phyloP scores from a whole-genome alignment of 257 asterid species.

The Salvia rosmarinus region DNA sequence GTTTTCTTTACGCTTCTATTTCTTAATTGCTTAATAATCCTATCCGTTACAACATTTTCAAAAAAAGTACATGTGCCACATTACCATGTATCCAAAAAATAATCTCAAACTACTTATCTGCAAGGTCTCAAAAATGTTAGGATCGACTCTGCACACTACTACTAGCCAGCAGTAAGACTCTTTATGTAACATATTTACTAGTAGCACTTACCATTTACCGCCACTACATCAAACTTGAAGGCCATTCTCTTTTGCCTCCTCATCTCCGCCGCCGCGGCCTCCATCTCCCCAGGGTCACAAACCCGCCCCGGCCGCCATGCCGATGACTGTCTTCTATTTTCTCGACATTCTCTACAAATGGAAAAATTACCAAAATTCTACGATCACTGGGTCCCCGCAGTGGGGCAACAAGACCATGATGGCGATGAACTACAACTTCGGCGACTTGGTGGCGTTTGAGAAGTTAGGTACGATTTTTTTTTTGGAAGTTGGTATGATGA shows the following conservation, averaged over 20 bases:
- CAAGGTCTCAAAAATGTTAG: too few relatives aligned
- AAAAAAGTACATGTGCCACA: too few relatives aligned
- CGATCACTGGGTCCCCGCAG: conserved; percentile 56
- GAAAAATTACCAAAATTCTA: conserved; percentile 56
- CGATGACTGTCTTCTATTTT: conserved; percentile 45
- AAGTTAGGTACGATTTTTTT: too few relatives aligned
- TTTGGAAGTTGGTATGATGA: too few relatives aligned
- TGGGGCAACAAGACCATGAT: conserved; percentile 68
- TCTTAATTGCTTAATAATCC: too few relatives aligned
- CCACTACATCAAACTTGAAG: background rate
- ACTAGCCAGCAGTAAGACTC: background rate
- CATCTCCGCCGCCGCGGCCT: conserved; percentile 15
- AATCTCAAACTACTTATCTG: too few relatives aligned
- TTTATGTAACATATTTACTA: too few relatives aligned
- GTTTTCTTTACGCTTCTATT: too few relatives aligned
- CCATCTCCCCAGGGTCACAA: conserved; percentile 3
- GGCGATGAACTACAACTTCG: conserved; percentile 48
- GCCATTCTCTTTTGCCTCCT: conserved; percentile 27
- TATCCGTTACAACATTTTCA: too few relatives aligned
- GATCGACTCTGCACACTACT: background rate
- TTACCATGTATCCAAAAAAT: too few relatives aligned
- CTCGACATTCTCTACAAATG: conserved; percentile 74
- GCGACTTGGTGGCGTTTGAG: conserved; percentile 67
- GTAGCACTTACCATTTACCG: conserved; percentile 5
- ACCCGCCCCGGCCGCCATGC: conserved; percentile 21